Base-by-base conservation (phyloP, 257 asterid species). In the Solanum virginianum region DNA sequence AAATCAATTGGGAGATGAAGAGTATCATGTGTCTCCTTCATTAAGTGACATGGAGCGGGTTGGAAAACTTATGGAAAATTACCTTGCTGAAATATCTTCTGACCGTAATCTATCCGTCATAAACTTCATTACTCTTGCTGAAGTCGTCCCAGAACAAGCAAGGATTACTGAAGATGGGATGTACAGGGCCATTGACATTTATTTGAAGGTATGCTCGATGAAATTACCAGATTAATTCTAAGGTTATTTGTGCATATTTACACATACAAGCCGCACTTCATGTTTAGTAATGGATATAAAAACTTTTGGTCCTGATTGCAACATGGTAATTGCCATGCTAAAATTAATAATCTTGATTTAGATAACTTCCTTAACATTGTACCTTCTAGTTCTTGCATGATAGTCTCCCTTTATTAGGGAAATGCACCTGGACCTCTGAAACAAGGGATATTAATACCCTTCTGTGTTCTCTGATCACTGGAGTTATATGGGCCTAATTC, bases 161-260 rank as follows among this genome's bases (percentile, higher is more conserved):
- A 90, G 94, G 75, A 49, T 88, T 55, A 93, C 95, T 1, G 99
- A 95, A 69, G 99, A 95, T 71, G 97, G 98, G 51, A 93, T 93
- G 92, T 95, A 95, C 82, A 89, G 98, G 56, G 94, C 98, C 81
- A 92, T 92, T 53, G 99, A 95, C 88, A 95, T 95, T 84, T 94
- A 91, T 91, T 86, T 95, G 89, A 95, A 95, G 98, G 98, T 95
- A 57, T 63, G 85, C 43, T 1, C 83, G 1, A 41, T 22, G 36
- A n/a, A 24, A 24, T 32, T 20, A 36, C 57, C 43, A 60, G 77
- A 77, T 77, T 77, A 77, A 5, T 53, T 77, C 32, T 77, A 77
- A 24, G n/a, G 26, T 26, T 32, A 51, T 77, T 59, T 15, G 9
- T 77, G 45, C 47, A 82, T 82, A 62, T 82, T 26, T 77, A 62